These are phyloP conservation scores for Saccharum hybrid DNA, from an alignment of 202 grass and related monocot species.

Conservation along the genomic window DNA sequence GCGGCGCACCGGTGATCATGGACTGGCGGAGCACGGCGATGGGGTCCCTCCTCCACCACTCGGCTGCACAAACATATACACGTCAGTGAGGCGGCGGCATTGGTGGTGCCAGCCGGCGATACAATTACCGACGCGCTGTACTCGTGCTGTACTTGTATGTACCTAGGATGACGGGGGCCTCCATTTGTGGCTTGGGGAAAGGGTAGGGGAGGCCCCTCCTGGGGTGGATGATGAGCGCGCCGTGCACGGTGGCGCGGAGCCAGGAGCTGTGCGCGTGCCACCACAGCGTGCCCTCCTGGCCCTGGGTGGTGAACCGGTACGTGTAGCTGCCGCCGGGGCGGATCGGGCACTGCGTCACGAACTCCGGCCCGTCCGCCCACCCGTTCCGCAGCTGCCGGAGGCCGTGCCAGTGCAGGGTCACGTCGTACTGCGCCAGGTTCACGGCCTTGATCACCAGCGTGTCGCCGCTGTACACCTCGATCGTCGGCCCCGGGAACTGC, in stretches of 20 bases:
- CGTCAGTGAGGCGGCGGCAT: background rate
- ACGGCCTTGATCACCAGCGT: conserved; percentile 73
- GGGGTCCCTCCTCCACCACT: conserved; percentile 91
- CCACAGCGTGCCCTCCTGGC: conserved; percentile 81
- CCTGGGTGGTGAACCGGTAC: conserved; percentile 71
- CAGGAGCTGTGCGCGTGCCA: conserved; percentile 86
- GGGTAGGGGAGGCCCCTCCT: conserved; percentile 63
- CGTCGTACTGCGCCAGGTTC: conserved; percentile 81
- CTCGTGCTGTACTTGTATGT: background rate
- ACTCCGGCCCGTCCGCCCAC: conserved; percentile 74
- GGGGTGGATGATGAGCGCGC: conserved; percentile 82
- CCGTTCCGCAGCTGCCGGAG: conserved; percentile 65
- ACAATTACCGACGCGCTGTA: too few relatives aligned
- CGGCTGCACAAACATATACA: conserved; percentile 42
- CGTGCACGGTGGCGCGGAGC: conserved; percentile 88
- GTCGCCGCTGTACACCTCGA: conserved; percentile 76
- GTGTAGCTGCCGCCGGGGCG: conserved; percentile 70
- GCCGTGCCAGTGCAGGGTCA: conserved; percentile 94
- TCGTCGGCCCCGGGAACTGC: conserved; percentile 79
- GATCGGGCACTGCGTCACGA: conserved; percentile 78
- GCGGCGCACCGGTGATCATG: conserved; percentile 74
- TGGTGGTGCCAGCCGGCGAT: background rate
- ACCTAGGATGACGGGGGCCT: conserved; percentile 81
- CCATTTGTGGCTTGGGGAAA: conserved; percentile 66
- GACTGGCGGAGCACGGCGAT: conserved; percentile 80